phyloP scores from a whole-genome alignment of 495 filamentous ascomycete species.

The Pyrenula massariospora region DNA sequence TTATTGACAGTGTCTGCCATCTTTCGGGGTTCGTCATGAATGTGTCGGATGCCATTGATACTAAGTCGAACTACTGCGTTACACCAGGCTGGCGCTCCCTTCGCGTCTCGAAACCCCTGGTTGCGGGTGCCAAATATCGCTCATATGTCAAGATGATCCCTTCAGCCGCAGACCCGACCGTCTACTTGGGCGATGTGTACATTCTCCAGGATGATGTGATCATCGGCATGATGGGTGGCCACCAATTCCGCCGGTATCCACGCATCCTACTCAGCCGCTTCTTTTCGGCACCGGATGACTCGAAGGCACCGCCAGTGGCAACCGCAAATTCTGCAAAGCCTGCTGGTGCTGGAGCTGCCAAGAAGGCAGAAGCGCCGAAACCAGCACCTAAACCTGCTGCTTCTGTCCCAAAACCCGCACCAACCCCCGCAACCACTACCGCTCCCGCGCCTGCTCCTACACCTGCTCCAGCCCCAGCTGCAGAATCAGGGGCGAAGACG shows the following conservation, averaged over 20 bases:
- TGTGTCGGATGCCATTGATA: slow-evolving; percentile 12
- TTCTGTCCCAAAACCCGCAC: neutral
- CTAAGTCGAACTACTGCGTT: slow-evolving; percentile 19
- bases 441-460: neutral
- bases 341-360: neutral
- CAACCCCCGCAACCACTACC: neutral
- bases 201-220: slow-evolving; percentile 21
- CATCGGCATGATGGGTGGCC: slow-evolving; percentile 19
- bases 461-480: neutral
- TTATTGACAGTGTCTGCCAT: slow-evolving; percentile 30
- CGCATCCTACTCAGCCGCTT: slow-evolving; percentile 20
- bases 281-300: slow-evolving; percentile 16
- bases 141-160: slow-evolving; percentile 30
- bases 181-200: slow-evolving; percentile 29
- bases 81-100: slow-evolving; percentile 22
- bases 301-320: neutral
- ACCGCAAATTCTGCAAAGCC: neutral
- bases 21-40: slow-evolving; percentile 30
- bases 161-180: slow-evolving; percentile 9
- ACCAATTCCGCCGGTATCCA: slow-evolving; percentile 22
- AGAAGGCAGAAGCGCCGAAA: neutral
- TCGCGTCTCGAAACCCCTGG: slow-evolving; percentile 16
- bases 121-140: slow-evolving; percentile 19
- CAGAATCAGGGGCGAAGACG: neutral
- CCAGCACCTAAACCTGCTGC: neutral